A percentile compares a stretch with the other conserved stretches of the same genome.
Conservation (phyloP, 257 asterid species). For the Euphrasia confusa region DNA sequence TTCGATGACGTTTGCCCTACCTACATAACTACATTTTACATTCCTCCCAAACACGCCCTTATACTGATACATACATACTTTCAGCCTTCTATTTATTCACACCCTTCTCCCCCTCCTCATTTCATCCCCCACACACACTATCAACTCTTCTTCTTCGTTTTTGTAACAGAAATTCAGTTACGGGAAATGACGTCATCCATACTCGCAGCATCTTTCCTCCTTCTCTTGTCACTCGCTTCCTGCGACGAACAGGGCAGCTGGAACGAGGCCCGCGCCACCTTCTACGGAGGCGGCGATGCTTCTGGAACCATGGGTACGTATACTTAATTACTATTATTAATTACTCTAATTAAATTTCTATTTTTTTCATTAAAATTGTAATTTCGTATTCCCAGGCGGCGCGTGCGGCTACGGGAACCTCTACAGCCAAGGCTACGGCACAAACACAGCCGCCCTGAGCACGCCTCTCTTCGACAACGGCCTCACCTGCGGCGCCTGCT, state of each 20-base stretch:
- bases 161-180: neutral
- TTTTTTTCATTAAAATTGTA: no score
- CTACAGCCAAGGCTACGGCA: neutral
- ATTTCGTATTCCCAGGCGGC: conserved; percentile 25
- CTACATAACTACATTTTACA: neutral
- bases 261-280: conserved; percentile 38
- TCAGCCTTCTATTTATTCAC: conserved; percentile 16
- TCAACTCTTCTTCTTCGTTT: neutral
- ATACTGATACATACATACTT: no score
- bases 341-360: no score
- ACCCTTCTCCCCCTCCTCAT: neutral
- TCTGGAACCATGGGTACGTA: neutral
- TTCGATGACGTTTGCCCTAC: conserved; percentile 1
- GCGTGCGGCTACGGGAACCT: neutral
- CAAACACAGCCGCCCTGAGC: neutral
- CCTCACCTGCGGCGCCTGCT: neutral
- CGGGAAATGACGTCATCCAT: conserved; percentile 2
- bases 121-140: neutral
- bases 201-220: conserved; percentile 17
- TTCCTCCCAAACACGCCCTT: conserved; percentile 1
- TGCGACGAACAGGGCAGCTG: conserved; percentile 38
- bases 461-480: neutral
- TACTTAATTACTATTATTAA: no score
- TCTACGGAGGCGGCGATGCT: neutral
- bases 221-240: conserved; percentile 23